Percentiles rank a stretch among this genome's conserved stretches.
phyloP scores from a whole-genome alignment of 139 green algal genomes.

The Dunaliella primolecta region DNA sequence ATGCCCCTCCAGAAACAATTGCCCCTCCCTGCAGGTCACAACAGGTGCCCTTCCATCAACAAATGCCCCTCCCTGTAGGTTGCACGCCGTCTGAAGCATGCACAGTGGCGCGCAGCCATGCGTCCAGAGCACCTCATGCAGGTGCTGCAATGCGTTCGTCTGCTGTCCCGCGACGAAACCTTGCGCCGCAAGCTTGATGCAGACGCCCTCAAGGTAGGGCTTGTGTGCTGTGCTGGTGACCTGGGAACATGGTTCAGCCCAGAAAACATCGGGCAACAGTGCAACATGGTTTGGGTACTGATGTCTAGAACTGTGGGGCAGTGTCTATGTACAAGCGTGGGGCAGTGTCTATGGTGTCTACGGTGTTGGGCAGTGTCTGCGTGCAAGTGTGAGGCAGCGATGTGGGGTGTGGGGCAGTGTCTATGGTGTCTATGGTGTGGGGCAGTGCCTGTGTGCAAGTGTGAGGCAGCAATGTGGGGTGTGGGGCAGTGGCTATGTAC shows the following conservation, averaged over 20 bases:
- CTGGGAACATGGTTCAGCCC: no score
- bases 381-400: not conserved
- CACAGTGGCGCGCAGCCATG: conserved; percentile 12
- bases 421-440: not conserved
- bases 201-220: not conserved
- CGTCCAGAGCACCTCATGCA: conserved; percentile 37
- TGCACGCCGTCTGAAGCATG: conserved; percentile 20
- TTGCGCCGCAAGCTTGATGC: conserved; percentile 13
- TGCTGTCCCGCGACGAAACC: conserved; percentile 28
- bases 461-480: not conserved
- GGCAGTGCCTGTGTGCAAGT: not conserved
- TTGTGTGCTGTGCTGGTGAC: not conserved
- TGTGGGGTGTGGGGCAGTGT: conserved; percentile 17
- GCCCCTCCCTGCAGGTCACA: no score
- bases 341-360: no score
- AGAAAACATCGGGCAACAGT: no score
- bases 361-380: not conserved
- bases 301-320: not conserved
- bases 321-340: not conserved
- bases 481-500: conserved; percentile 17
- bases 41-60: no score
- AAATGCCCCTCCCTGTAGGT: conserved; percentile 27
- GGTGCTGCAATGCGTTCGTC: conserved; percentile 39
- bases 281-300: not conserved
- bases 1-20: no score